phyloP scores from a whole-genome alignment of 371 early-diverging fungal species.

The Basidiobolus heterosporus region DNA sequence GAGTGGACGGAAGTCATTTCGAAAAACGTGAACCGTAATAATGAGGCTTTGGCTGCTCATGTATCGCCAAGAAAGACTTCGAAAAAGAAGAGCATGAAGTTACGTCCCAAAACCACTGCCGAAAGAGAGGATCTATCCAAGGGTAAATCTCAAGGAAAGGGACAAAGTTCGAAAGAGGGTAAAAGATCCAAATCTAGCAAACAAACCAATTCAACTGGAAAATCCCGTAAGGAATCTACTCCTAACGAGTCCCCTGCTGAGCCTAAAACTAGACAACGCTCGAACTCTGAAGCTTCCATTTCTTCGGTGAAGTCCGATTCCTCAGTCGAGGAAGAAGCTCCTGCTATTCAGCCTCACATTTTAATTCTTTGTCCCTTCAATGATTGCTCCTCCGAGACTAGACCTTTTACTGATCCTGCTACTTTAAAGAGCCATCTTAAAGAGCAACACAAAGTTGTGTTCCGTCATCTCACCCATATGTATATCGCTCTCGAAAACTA shows the following conservation, averaged over 20 bases:
- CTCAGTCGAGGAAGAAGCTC: too few species aligned
- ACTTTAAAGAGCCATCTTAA: slow-evolving; percentile 48
- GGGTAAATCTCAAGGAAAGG: too few species aligned
- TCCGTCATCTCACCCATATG: slow-evolving; percentile 64
- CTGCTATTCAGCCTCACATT: too few species aligned
- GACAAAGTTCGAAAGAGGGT: too few species aligned
- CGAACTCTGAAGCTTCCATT: slow-evolving; percentile 31
- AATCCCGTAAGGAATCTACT: not conserved
- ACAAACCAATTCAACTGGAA: not conserved
- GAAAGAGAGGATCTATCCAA: too few species aligned
- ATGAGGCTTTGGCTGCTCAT: too few species aligned
- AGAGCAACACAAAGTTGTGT: slow-evolving; percentile 37
- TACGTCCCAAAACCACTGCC: too few species aligned
- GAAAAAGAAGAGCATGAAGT: too few species aligned
- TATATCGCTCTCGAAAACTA: slow-evolving; percentile 63
- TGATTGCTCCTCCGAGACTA: slow-evolving; percentile 14
- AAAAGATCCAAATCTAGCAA: not conserved
- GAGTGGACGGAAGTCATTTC: too few species aligned
- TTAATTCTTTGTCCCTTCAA: slow-evolving; percentile 10
- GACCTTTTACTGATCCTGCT: slow-evolving; percentile 43
- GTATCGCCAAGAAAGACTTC: too few species aligned
- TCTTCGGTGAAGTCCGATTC: slow-evolving; percentile 14
- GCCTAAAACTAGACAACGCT: slow-evolving; percentile 33
- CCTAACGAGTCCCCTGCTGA: slow-evolving; percentile 15
- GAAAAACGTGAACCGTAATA: too few species aligned